These are phyloP conservation scores for Fusarium robinianum DNA, from an alignment of 2,329 filamentous ascomycete genomes.

Conservation along the genomic window DNA sequence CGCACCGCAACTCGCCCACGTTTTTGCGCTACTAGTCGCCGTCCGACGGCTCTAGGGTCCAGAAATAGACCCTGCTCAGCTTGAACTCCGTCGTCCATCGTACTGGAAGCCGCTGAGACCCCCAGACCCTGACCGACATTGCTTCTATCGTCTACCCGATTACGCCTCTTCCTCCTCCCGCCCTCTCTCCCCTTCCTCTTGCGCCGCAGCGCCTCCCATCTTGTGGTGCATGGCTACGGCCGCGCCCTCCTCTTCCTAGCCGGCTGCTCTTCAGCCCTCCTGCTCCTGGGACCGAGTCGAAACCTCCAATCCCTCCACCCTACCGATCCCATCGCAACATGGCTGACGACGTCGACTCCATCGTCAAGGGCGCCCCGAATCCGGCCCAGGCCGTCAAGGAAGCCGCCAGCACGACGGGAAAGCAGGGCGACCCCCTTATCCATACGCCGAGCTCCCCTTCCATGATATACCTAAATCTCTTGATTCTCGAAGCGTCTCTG, in stretches of 20 bases:
- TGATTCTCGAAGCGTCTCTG: slow-evolving; percentile 93
- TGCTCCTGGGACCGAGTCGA: slow-evolving; percentile 13
- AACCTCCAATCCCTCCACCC: neutral
- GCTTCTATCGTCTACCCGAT: slow-evolving; percentile 6
- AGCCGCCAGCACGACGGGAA: slow-evolving; percentile 47
- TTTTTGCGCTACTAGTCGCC: slow-evolving; percentile 18
- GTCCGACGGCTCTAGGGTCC: slow-evolving; percentile 3
- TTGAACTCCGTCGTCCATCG: too few relatives aligned
- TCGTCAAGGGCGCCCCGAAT: slow-evolving; percentile 86
- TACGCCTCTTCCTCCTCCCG: slow-evolving; percentile 8
- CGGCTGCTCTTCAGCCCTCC: slow-evolving; percentile 34
- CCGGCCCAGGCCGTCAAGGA: slow-evolving; percentile 58
- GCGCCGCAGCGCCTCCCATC: slow-evolving; percentile 4
- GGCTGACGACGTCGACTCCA: slow-evolving; percentile 76
- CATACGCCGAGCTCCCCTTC: slow-evolving; percentile 87
- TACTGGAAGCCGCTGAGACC: too few relatives aligned
- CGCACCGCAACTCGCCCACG: slow-evolving; percentile 20
- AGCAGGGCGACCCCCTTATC: slow-evolving; percentile 71
- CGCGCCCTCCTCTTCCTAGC: slow-evolving; percentile 25
- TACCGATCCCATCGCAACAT: slow-evolving; percentile 44
- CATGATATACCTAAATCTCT: slow-evolving; percentile 96
- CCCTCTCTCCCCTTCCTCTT: slow-evolving; percentile 1
- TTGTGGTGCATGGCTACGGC: slow-evolving; percentile 33
- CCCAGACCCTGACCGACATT: slow-evolving; percentile 11
- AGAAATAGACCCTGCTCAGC: too few relatives aligned